Evolutionary conservation across 441 rosid genomes (phyloP).

Genomic region (Populus trichocarpa): DNA sequence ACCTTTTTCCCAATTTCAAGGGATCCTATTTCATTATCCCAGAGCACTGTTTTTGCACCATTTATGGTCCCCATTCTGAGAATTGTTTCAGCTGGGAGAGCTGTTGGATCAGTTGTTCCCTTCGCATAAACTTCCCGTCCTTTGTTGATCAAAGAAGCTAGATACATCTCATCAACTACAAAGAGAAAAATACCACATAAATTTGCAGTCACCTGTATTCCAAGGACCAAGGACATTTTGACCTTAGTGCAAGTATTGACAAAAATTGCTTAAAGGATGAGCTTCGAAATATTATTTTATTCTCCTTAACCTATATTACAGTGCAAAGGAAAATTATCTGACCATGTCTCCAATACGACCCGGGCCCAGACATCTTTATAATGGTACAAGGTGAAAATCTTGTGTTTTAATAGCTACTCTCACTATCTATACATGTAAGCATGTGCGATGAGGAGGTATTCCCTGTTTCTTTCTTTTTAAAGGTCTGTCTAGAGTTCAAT

Average conservation of each 20-base stretch:
- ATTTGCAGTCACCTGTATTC: conserved; percentile 1
- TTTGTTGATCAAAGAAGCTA: conserved; percentile 72
- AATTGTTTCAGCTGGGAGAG: conserved; percentile 60
- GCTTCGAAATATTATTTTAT: background rate
- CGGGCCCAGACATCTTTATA: background rate
- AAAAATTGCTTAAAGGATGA: background rate
- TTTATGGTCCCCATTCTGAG: conserved; percentile 62
- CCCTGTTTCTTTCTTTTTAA: background rate
- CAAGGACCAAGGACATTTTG: background rate
- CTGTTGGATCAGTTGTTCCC: conserved; percentile 64
- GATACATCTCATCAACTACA: conserved; percentile 75
- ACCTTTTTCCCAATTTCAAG: conserved; percentile 76
- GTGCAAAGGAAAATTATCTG: background rate
- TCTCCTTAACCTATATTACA: background rate
- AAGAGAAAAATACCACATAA: conserved; percentile 10
- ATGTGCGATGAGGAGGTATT: background rate
- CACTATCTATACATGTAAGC: background rate
- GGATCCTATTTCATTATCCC: conserved; percentile 75
- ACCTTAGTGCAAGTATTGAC: background rate
- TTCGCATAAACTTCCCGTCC: conserved; percentile 46
- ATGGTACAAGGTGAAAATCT: background rate
- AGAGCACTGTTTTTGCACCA: conserved; percentile 68
- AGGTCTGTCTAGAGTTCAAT: background rate
- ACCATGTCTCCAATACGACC: background rate
- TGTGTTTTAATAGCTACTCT: background rate